phyloP scores from a whole-genome alignment of 2,329 filamentous ascomycete genomes.

The Colletotrichum siamense region DNA sequence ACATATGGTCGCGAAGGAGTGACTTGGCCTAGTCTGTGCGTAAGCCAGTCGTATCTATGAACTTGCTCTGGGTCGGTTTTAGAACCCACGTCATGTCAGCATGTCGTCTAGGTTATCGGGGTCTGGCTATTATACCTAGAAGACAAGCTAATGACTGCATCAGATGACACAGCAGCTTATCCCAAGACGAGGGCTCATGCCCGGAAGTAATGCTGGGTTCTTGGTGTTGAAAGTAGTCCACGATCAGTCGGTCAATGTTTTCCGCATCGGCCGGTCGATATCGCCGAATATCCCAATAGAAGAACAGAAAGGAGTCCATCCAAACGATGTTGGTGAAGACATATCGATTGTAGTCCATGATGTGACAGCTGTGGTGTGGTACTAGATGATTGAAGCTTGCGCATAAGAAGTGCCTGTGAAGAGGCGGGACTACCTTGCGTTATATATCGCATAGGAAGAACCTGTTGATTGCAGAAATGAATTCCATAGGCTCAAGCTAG shows the following conservation, averaged over 20 bases:
- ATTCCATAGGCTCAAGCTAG: too few relatives aligned
- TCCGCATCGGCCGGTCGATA: fast-evolving
- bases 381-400: too few relatives aligned
- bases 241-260: fast-evolving
- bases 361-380: too few relatives aligned
- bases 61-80: background rate
- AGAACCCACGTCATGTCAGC: background rate
- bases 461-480: too few relatives aligned
- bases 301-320: background rate
- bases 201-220: fast-evolving
- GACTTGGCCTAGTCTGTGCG: too few relatives aligned
- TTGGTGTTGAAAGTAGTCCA: fast-evolving
- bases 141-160: fast-evolving
- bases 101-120: background rate
- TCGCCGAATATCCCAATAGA: background rate
- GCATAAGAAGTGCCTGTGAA: too few relatives aligned
- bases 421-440: too few relatives aligned
- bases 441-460: too few relatives aligned
- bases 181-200: fast-evolving
- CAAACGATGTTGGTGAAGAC: background rate
- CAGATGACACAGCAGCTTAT: fast-evolving
- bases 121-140: background rate
- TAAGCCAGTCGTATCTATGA: background rate
- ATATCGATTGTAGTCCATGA: background rate
- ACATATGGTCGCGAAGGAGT: too few relatives aligned